A percentile compares a stretch with the other conserved stretches of the same genome.
Conservation (phyloP, 768 basidiomycete genomes). For the Phallus indusiatus region DNA sequence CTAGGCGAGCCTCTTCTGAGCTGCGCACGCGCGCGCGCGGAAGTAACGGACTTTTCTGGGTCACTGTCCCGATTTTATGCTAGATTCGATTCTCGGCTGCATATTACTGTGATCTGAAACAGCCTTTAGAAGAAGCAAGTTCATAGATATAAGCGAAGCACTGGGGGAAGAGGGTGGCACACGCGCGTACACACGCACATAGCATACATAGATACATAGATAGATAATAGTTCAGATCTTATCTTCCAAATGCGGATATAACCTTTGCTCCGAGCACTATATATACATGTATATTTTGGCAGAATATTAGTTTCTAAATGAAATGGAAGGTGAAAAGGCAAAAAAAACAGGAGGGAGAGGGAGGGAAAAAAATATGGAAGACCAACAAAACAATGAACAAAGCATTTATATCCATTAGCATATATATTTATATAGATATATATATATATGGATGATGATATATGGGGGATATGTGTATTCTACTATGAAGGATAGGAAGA, state of each 20-base stretch:
- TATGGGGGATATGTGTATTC: conserved; percentile 18
- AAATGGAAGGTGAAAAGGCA: not conserved
- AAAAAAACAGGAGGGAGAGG: not conserved
- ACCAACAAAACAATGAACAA: not conserved
- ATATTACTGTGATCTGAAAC: too few relatives aligned
- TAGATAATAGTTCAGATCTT: not conserved
- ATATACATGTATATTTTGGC: not conserved
- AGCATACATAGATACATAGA: not conserved
- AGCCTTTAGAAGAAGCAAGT: too few relatives aligned
- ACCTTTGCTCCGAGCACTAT: not conserved
- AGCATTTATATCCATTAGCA: not conserved
- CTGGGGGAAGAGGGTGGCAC: too few relatives aligned
- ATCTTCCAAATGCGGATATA: not conserved
- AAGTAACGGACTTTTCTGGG: not conserved
- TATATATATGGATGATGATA: not conserved
- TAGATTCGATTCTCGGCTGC: too few relatives aligned
- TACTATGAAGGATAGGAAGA: conserved; percentile 38
- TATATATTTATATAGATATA: not conserved
- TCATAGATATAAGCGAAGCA: too few relatives aligned
- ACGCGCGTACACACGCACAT: too few relatives aligned
- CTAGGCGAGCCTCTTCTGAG: not conserved
- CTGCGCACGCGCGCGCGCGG: not conserved
- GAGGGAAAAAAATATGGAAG: too few relatives aligned
- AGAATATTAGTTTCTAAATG: not conserved
- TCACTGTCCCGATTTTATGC: not conserved